Percentiles rank a stretch among this genome's conserved stretches.
phyloP scores from a whole-genome alignment of 1,284 basidiomycete species.

The Leccinum insolens region DNA sequence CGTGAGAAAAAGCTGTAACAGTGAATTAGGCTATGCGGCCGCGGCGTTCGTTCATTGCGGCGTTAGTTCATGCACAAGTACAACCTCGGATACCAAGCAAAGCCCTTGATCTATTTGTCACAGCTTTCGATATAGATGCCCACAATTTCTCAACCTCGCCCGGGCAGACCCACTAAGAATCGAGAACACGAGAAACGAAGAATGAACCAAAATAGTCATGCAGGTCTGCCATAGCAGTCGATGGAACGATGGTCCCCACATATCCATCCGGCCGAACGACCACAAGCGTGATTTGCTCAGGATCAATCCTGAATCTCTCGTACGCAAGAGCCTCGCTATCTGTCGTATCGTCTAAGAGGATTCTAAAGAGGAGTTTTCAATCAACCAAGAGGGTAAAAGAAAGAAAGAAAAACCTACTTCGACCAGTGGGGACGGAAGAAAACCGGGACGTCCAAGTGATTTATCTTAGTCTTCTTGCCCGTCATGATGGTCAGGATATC shows the following conservation, averaged over 20 bases:
- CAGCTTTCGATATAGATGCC: neutral
- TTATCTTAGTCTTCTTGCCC: neutral
- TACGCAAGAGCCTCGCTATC: neutral
- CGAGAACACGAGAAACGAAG: neutral
- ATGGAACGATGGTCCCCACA: neutral
- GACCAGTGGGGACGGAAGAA: slow-evolving; percentile 4
- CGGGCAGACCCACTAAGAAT: neutral
- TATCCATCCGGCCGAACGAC: slow-evolving; percentile 1
- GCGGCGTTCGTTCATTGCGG: neutral
- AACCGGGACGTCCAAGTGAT: neutral
- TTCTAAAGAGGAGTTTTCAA: neutral
- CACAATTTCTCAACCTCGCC: neutral
- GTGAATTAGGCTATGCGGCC: too few species aligned
- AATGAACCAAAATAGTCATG: neutral
- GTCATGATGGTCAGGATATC: slow-evolving; percentile 1
- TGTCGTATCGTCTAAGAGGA: slow-evolving; percentile 2
- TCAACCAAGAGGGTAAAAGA: neutral
- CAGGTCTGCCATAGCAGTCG: neutral
- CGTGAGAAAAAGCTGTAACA: neutral
- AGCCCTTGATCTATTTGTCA: neutral
- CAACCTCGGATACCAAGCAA: neutral
- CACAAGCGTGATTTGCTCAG: neutral
- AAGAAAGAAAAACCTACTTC: neutral
- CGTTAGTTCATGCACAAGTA: neutral
- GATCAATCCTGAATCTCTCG: slow-evolving; percentile 2